phyloP scores from a whole-genome alignment of 2,329 filamentous ascomycete genomes.

The Stemphylium vesicarium region DNA sequence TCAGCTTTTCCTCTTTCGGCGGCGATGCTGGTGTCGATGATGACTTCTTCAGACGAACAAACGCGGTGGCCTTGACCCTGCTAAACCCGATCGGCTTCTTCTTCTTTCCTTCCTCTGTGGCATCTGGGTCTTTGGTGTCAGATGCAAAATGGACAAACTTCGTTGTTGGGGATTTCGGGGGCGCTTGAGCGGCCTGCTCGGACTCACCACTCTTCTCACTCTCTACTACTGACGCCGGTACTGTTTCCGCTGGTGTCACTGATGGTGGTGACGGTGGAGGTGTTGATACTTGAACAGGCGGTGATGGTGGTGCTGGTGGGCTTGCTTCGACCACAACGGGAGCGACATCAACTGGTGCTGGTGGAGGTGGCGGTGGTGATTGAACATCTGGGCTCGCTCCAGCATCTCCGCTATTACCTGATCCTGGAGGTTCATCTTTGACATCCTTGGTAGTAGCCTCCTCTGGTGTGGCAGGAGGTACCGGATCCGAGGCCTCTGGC shows the following conservation, averaged over 20 bases:
- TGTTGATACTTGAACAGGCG: slow-evolving; percentile 12
- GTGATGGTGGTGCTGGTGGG: slow-evolving; percentile 13
- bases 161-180: slow-evolving; percentile 38
- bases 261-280: slow-evolving; percentile 21
- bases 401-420: slow-evolving; percentile 1
- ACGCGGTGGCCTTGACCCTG: slow-evolving; percentile 41
- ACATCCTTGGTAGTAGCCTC: slow-evolving; percentile 24
- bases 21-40: slow-evolving; percentile 25
- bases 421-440: slow-evolving; percentile 35
- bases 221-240: slow-evolving; percentile 14
- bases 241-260: slow-evolving; percentile 13
- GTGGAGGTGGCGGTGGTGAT: slow-evolving; percentile 12
- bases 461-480: slow-evolving; percentile 16
- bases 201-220: slow-evolving; percentile 47
- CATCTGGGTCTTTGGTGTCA: slow-evolving; percentile 49
- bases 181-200: slow-evolving; percentile 43
- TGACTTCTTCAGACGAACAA: slow-evolving; percentile 41
- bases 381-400: no score
- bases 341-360: slow-evolving; percentile 1
- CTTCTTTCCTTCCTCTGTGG: slow-evolving; percentile 33
- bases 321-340: slow-evolving; percentile 6
- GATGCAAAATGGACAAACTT: slow-evolving; percentile 48
- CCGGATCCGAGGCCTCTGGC: slow-evolving; percentile 25
- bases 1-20: slow-evolving; percentile 42
- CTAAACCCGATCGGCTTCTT: slow-evolving; percentile 31